Evolutionary conservation across 2,329 filamentous ascomycete genomes (phyloP).

Genomic region (Alternaria longipes): DNA sequence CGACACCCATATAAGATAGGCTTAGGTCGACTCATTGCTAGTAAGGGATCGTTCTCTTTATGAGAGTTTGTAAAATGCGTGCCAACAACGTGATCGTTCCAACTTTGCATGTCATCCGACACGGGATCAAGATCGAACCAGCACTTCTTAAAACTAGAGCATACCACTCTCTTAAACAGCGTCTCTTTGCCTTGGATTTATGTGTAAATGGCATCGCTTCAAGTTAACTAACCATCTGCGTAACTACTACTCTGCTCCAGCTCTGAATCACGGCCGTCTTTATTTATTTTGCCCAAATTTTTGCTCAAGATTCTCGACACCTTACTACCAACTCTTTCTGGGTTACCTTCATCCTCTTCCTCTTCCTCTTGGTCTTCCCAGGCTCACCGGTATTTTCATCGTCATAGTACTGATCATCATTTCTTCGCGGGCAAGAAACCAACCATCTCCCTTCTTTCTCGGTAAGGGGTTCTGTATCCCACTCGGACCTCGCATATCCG

Average conservation of each 20-base stretch:
- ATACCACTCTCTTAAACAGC: neutral
- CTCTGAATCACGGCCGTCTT: neutral
- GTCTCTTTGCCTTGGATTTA: neutral
- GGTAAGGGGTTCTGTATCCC: neutral
- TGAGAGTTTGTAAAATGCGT: neutral
- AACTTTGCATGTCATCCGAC: neutral
- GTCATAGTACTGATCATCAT: neutral
- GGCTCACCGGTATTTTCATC: neutral
- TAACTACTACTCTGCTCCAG: neutral
- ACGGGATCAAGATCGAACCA: neutral
- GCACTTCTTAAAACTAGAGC: neutral
- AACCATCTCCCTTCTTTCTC: neutral
- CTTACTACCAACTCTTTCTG: neutral
- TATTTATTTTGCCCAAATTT: neutral
- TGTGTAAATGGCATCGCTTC: neutral
- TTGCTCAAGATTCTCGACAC: neutral
- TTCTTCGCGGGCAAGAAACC: neutral
- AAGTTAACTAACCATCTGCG: neutral
- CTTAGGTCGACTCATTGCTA: neutral
- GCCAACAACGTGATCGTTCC: neutral
- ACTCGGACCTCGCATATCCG: neutral
- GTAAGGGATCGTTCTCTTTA: neutral
- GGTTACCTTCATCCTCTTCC: neutral
- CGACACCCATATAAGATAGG: neutral
- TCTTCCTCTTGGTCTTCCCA: neutral